Base-by-base conservation (phyloP, 257 asterid species). In the Prunella vulgaris region DNA sequence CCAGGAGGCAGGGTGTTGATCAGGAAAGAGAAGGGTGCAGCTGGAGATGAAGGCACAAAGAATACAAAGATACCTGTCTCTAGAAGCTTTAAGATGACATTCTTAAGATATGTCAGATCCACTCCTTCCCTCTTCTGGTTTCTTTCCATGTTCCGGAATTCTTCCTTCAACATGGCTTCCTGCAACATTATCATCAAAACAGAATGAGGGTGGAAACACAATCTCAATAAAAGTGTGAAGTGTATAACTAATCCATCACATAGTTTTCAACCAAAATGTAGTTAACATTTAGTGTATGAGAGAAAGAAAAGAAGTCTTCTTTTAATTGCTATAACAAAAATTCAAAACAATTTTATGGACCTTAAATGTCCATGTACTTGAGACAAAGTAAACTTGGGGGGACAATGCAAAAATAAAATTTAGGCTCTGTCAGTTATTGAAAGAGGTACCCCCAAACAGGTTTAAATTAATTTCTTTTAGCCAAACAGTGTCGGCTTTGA, bases 91-190 rank as follows among this genome's bases (percentile, higher is more conserved):
- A 94, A 71, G 83, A 89, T 82, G 60, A 94, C 85, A 77, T 94
- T 94, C 79, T 94, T 94, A 30, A 94, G 97, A 77, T 94, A 94
- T 37, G 97, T 94, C 93, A 94, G 76, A 82, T 94, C 99, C 57
- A 94, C 99, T 71, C 97, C 99, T 81, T 94, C 99, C 82, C 99
- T 86, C 81, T 89, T 94, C 80, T 91, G 88, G 73, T 73, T 79
- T 82, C 97, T 86, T 73, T 94, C 99, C 96, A 86, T 82, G 83
- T 86, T 89, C 69, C 99, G 85, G 32, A 91, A 82, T 81, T 94
- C 99, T 78, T 94, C 99, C 84, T 91, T 94, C 71, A 94, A 79
- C 90, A 84, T 78, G 76, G 95, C 77, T 76, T 83, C 97, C 99
- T 94, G 85, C 77, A 92, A 67, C 73, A 72, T 60, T 35, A 69